Evolutionary conservation across 768 basidiomycete species (phyloP), one percentile per base, ranked within the genome.

Genomic region (Hygrocybe coccinea): DNA sequence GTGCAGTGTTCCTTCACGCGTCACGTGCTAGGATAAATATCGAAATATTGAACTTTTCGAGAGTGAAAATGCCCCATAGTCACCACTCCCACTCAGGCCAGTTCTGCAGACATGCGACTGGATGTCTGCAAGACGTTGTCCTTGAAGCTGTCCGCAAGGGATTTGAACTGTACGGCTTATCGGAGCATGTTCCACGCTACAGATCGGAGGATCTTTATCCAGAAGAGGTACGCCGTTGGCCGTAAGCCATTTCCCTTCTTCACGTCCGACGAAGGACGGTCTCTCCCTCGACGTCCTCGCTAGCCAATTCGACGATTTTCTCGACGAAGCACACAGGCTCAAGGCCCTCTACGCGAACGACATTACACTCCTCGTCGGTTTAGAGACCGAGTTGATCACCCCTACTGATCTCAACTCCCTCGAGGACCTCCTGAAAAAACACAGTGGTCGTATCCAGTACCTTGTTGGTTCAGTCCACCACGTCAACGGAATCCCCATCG

Each of bases 401-500:
- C 44, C 69, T 3, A 59, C 71, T 15, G 92, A 95, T 70, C 75
- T 92, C 19, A 74, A 79, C 56, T 67, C 71, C 21, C 77, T 94
- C 35, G 70, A 78, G 44, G 56, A 72, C 19, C 77, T 95, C 17
- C 75, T 95, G 34, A 56, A 70, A 35, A 62, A 66, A 22, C 70
- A 84, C 56, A 69, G 69, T 8, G 69, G 71, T 35, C 72, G 75
- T 48, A 81, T 98, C 57, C 86, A 97, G 64, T 97, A 92, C 69
- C 65, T 97, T 65, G 91, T 98, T 52, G 95, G 97, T 22, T 91
- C 89, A 34, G 76, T 99, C 6, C 97, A 99, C 67, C 95, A 97
- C 63, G 92, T 94, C 68, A 81, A 85, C 66, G 78, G 74, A 19
- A 80, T 89, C 38, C 92, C 95, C 7, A 95, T 99, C 71, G 97